phyloP scores from a whole-genome alignment of 2,329 filamentous ascomycete genomes.

The Colletotrichum liriopes region DNA sequence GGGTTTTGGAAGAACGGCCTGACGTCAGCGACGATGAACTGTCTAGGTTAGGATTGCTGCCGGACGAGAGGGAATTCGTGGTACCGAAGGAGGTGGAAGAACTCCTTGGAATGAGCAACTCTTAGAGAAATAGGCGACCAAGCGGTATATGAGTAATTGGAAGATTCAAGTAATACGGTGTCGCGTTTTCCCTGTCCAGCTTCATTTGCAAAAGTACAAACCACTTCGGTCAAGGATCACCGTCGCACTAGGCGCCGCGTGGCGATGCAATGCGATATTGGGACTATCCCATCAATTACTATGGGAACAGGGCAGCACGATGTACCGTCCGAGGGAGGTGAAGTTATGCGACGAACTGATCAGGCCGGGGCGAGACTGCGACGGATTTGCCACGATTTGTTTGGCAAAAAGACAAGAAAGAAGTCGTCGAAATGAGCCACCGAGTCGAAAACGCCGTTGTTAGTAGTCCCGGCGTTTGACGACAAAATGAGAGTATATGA shows the following conservation, averaged over 20 bases:
- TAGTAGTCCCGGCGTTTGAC: background rate
- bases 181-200: background rate
- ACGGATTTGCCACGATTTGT: background rate
- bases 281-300: too few species aligned
- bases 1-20: constrained; percentile 58
- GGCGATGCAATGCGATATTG: too few species aligned
- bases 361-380: too few species aligned
- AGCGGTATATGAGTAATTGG: background rate
- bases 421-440: background rate
- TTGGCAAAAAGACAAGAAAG: background rate
- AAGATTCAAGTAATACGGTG: background rate
- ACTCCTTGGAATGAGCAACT: constrained; percentile 52
- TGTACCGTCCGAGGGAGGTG: background rate
- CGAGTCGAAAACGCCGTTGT: background rate
- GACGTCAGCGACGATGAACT: constrained; percentile 55
- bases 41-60: constrained; percentile 57
- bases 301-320: background rate
- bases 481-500: too few species aligned
- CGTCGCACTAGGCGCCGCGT: too few species aligned
- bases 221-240: too few species aligned
- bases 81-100: constrained; percentile 56
- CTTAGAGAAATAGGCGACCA: background rate
- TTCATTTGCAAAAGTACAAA: background rate
- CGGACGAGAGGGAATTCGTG: constrained; percentile 60
- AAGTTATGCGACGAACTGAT: background rate